Evolutionary conservation across 2,329 filamentous ascomycete genomes (phyloP).

Genomic region (Ophiocordyceps camponoti-saundersi): DNA sequence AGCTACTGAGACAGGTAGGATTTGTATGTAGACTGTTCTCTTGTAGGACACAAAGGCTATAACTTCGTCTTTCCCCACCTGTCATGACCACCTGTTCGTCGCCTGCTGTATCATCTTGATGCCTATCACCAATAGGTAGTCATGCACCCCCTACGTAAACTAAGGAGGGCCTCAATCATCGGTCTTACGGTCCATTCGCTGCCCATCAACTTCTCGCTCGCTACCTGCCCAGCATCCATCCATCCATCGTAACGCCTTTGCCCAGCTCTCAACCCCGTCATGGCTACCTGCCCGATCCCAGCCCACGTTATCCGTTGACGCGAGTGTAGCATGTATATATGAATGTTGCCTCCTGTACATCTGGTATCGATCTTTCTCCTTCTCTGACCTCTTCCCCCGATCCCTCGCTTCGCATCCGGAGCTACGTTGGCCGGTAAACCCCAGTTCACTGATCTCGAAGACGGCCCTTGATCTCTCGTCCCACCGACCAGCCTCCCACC

Average conservation of each 20-base stretch:
- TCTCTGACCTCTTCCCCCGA: neutral
- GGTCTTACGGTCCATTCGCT: no score
- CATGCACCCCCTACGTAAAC: no score
- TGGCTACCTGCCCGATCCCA: no score
- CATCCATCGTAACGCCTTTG: no score
- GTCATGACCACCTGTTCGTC: conserved; percentile 10
- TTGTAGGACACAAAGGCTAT: no score
- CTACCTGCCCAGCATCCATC: no score
- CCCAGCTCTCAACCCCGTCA: no score
- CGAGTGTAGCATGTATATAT: neutral
- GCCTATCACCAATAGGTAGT: no score
- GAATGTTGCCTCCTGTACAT: neutral
- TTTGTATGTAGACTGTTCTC: no score
- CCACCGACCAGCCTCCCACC: neutral
- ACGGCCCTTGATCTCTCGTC: neutral
- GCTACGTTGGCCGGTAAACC: neutral
- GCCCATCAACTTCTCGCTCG: no score
- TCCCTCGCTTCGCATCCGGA: neutral
- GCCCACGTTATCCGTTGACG: neutral
- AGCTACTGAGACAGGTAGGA: no score
- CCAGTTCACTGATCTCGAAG: neutral
- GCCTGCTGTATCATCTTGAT: conserved; percentile 6
- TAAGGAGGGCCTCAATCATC: no score
- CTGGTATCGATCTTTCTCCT: neutral
- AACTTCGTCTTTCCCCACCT: neutral